Evolutionary conservation across 176 grass and related monocot genomes (phyloP).

Genomic region (Pontederia crassipes): DNA sequence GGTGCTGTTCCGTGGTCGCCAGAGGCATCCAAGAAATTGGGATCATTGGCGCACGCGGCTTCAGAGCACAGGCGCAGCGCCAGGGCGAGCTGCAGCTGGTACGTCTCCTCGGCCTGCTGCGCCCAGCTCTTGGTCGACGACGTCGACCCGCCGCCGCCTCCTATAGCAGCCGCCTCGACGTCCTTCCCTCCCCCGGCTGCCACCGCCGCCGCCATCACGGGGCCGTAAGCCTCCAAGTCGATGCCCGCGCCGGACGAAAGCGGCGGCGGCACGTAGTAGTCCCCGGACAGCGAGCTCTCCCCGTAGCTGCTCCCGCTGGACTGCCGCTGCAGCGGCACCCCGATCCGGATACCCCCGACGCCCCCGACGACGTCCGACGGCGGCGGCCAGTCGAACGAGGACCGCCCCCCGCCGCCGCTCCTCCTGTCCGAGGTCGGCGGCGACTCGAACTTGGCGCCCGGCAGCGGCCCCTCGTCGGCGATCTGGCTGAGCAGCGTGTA

Average conservation of each 20-base stretch:
- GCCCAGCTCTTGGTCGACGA: slow-evolving; percentile 87
- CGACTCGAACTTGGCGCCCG: slow-evolving; percentile 13
- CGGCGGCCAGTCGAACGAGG: neutral
- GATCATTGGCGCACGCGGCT: slow-evolving; percentile 54
- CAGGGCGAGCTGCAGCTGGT: slow-evolving; percentile 88
- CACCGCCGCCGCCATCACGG: slow-evolving; percentile 2
- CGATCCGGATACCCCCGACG: neutral
- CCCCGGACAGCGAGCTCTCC: slow-evolving; percentile 64
- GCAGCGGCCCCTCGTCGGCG: slow-evolving; percentile 29
- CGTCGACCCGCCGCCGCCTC: slow-evolving; percentile 17
- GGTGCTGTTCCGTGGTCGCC: slow-evolving; percentile 5
- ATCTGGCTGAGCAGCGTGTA: slow-evolving; percentile 48
- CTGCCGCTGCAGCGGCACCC: slow-evolving; percentile 51
- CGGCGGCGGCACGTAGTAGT: slow-evolving; percentile 46
- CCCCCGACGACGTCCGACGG: slow-evolving; percentile 10
- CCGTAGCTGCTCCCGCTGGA: slow-evolving; percentile 96
- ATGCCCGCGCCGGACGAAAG: slow-evolving; percentile 26
- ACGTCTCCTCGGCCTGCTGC: slow-evolving; percentile 96
- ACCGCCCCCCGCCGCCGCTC: neutral
- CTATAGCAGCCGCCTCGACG: neutral
- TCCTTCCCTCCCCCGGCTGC: slow-evolving; percentile 11
- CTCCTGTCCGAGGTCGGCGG: slow-evolving; percentile 7
- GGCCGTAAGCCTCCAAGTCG: slow-evolving; percentile 7
- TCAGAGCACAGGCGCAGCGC: slow-evolving; percentile 89
- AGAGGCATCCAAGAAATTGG: slow-evolving; percentile 50